Conservation (phyloP, 1,139 yeast genomes). For the Candida tetrigidarum region DNA sequence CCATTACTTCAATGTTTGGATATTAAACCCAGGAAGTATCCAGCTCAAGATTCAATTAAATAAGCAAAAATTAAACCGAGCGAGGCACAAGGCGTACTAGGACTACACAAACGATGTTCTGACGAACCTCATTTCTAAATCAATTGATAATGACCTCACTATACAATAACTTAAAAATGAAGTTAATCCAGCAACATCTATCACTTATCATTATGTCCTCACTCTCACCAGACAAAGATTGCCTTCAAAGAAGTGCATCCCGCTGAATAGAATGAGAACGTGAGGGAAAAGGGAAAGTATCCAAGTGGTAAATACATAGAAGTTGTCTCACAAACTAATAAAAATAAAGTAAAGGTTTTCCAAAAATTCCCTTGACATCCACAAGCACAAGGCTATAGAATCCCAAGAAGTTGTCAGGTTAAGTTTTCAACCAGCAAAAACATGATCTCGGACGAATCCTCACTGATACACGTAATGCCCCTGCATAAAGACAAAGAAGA, state of each 20-base stretch:
- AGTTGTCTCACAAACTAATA: neutral
- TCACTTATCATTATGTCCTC: neutral
- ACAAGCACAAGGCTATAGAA: constrained; percentile 46
- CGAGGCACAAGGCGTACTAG: constrained; percentile 66
- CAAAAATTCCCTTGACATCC: constrained; percentile 77
- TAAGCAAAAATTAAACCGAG: constrained; percentile 51
- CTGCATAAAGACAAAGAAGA: constrained; percentile 93
- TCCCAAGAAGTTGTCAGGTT: constrained; percentile 96
- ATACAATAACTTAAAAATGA: constrained; percentile 12
- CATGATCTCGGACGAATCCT: constrained; percentile 99
- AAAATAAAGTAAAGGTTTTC: constrained; percentile 30
- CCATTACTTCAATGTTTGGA: constrained; percentile 42
- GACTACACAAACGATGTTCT: neutral
- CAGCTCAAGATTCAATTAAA: constrained; percentile 59
- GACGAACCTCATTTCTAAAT: constrained; percentile 9
- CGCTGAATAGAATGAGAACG: neutral
- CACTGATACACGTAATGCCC: constrained; percentile 99
- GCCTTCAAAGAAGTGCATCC: constrained; percentile 47
- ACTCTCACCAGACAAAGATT: neutral
- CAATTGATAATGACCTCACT: constrained; percentile 17
- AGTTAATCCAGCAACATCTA: constrained; percentile 8
- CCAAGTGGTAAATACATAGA: too few species aligned
- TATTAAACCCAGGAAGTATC: constrained; percentile 30
- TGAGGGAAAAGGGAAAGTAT: too few species aligned
- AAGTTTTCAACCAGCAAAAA: constrained; percentile 99